phyloP scores from a whole-genome alignment of 1,284 basidiomycete genomes.

The Pterula multifida region DNA sequence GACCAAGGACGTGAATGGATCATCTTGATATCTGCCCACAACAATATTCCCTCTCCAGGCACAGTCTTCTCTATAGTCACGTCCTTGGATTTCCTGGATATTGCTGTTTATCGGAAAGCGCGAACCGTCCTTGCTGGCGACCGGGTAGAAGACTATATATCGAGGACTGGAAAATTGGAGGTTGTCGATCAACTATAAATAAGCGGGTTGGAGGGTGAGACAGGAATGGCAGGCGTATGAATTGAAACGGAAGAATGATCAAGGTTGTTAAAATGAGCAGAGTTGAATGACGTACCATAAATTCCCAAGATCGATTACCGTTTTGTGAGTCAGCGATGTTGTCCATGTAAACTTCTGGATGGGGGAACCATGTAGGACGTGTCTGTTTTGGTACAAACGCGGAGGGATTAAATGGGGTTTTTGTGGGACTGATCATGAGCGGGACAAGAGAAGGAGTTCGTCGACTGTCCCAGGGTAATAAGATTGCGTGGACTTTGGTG shows the following conservation, averaged over 20 bases:
- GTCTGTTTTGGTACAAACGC: constrained; percentile 14
- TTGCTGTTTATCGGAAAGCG: constrained; percentile 67
- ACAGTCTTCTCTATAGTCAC: constrained; percentile 38
- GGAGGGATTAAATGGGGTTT: background rate
- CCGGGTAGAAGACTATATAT: constrained; percentile 72
- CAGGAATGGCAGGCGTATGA: background rate
- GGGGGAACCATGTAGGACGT: constrained; percentile 59
- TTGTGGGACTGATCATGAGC: constrained; percentile 43
- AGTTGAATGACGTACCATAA: constrained; percentile 7
- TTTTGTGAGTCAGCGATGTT: constrained; percentile 29
- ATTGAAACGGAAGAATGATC: constrained; percentile 42
- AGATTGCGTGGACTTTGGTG: constrained; percentile 45
- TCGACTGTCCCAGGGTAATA: constrained; percentile 53
- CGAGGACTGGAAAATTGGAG: constrained; percentile 60
- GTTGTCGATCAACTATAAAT: constrained; percentile 64
- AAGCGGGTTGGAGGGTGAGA: too few relatives aligned
- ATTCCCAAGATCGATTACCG: constrained; percentile 5
- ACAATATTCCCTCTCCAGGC: constrained; percentile 74
- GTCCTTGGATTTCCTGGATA: constrained; percentile 60
- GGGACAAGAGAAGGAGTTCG: constrained; percentile 56
- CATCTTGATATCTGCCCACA: constrained; percentile 61
- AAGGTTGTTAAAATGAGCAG: constrained; percentile 52
- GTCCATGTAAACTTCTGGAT: constrained; percentile 76
- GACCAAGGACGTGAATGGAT: constrained; percentile 55
- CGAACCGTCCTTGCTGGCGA: constrained; percentile 62